Base-by-base conservation (phyloP, 2,329 filamentous ascomycete genomes). In the Colletotrichum ledebouriae region DNA sequence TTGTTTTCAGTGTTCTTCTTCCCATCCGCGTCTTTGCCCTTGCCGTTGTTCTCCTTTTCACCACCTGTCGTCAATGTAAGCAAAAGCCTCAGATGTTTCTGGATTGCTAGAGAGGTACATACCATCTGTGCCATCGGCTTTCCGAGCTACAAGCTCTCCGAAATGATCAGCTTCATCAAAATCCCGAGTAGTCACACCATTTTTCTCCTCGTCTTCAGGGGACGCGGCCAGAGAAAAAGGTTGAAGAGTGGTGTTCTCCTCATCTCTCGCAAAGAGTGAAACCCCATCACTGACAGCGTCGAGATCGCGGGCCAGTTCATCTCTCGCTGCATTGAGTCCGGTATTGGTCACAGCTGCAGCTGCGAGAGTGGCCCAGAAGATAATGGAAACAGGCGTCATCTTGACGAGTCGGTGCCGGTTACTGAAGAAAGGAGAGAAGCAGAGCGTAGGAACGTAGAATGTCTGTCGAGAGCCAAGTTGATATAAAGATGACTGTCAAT, bases 321-420 rank as follows among this genome's bases (percentile, higher is more conserved):
- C 49, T 6, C 22, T 41, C 34, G 66, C 50, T 11, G 61, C 66
- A 15, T 55, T 50, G n/a, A 57, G 6, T 3, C 61, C 56, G 3
- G 33, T 11, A 3, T 69, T 61, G 4, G 56, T 66, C 5, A 60
- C 33, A 29, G 66, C 66, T 12, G 61, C 61, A 12, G 61, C 55
- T 1, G 61, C 66, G 15, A 66, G 41, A 49, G 33, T 56, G 12
- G 66, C 66, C 42, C 64, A 37, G 17, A 69, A 46, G 6, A 69
- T 25, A 39, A 66, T n/a, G 10, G 56, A 69, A n/a, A 56, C 33
- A 6, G 47, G 47, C 66, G 60, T 69, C 66, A 69, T 69, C 9
- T 5, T 69, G 25, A 3, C 20, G 20, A 22, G 50, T 9, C 1
- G 29, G 22, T 29, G 20, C 13, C 15, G 49, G 49, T 11, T 20